Base-by-base conservation (phyloP, 352 stramenopile genomes). In the Globisporangium okanoganense region DNA sequence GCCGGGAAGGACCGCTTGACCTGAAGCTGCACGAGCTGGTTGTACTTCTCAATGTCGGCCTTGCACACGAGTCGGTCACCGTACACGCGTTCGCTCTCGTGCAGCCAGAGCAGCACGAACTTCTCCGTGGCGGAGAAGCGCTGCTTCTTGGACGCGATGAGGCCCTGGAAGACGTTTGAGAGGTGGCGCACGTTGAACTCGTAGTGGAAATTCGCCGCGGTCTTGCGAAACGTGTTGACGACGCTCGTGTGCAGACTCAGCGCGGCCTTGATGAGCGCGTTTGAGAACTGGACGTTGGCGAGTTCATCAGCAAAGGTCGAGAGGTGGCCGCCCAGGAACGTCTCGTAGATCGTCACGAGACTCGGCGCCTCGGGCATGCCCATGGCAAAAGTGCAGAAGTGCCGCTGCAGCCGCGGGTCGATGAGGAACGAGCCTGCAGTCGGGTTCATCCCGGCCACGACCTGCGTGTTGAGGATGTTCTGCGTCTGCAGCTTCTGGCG, bases 181-280 rank as follows among this genome's bases (percentile, higher is more conserved):
- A 99, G 78, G 67, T 99, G 90, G 5, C 96, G 89, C 44, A 99
- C 96, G 55, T 98, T 98, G 70, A 99, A 99, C 74, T 99, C 94
- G 73, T 99, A 99, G 77, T 99, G 96, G 65, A 99, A 99, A 64
- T 99, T 99, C 6, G 85, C 83, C 4, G 95, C 95, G 0, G 94
- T 98, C 68, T 98, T 98, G n/a, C 89, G 79, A 72, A 99, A 95
- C 13, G 88, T 97, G 41, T 88, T 78, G 18, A 92, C 82, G 25
- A 98, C 89, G 29, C 85, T 89, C 43, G 81, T 82, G 61, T 99
- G 95, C 14, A 99, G 72, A 36, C 85, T 95, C 35, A 99, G 66
- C 7, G 96, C 94, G 7, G 88, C 96, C 63, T 98, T 97, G 68
- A 99, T 97, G 12, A 99, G 68, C 20, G 88, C 85, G 52, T 86